Conservation (phyloP, 208 protist species). For the Wallacemonas collosoma region DNA sequence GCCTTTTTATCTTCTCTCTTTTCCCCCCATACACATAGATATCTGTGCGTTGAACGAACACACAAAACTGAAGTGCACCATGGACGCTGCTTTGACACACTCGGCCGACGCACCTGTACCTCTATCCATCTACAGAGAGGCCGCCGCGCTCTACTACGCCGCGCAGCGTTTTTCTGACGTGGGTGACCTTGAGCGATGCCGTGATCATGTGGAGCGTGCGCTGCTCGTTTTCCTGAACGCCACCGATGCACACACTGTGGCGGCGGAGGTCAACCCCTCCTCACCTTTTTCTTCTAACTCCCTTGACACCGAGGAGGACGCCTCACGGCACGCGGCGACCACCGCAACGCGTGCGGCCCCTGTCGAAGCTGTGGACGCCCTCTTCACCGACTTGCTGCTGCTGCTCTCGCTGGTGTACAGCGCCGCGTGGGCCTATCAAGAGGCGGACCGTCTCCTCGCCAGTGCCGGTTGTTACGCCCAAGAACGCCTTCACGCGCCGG, state of each 20-base stretch:
- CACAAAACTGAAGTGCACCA: background rate
- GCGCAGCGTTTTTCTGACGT: slow-evolving; percentile 25
- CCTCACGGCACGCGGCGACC: no score
- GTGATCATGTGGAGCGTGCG: slow-evolving; percentile 30
- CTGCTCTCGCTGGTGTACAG: slow-evolving; percentile 55
- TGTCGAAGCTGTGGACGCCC: slow-evolving; percentile 19
- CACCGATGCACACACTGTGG: background rate
- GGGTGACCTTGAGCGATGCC: slow-evolving; percentile 39
- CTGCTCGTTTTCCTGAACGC: slow-evolving; percentile 28
- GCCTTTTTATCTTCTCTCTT: no score
- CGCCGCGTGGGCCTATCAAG: slow-evolving; percentile 35
- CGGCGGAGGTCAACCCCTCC: no score
- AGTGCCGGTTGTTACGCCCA: slow-evolving; percentile 58
- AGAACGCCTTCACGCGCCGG: slow-evolving; percentile 35
- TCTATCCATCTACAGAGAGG: background rate
- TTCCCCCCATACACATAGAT: no score
- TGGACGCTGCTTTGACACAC: background rate
- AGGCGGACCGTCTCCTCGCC: slow-evolving; percentile 61
- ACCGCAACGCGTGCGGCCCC: background rate
- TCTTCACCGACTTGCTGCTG: slow-evolving; percentile 52
- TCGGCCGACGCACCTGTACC: background rate
- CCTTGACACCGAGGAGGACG: no score
- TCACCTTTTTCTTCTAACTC: no score
- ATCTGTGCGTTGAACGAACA: no score
- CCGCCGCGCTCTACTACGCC: slow-evolving; percentile 26